Base-by-base conservation (phyloP, 805 yeast genomes). In the Kuraishia cidri region DNA sequence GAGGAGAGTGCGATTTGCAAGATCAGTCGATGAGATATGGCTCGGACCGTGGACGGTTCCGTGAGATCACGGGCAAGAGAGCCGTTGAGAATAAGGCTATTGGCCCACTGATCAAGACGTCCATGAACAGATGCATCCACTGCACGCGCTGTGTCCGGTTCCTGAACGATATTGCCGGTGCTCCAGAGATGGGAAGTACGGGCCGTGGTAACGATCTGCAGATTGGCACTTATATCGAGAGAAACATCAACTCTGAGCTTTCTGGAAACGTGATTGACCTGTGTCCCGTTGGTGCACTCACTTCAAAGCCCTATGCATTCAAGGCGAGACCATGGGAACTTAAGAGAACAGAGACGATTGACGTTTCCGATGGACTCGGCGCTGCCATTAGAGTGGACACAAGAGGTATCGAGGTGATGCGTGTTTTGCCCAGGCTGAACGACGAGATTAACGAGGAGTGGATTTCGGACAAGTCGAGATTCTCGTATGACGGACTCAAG, bases 151-250 rank as follows among this genome's bases (percentile, higher is more conserved):
- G 95, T 67, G 87, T 84, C 15, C 75, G 95, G 50, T 84, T 84
- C 61, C 66, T 87, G 67, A 84, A 85, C 58, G 94, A 84, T 52
- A 80, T 84, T 40, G 95, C 95, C 25, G 95, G 95, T 42, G 92
- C 94, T 25, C 86, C 94, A 12, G 95, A 85, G 59, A 73, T 84
- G 41, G 95, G 95, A 46, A 74, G 90, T 37, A 55, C 88, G 26
- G 95, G 94, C 40, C 79, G 95, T 60, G 95, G 95, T 50, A 84
- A 84, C 57, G 94, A 84, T 51, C 72, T 85, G 78, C 94, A 84
- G 63, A 84, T 84, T 50, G 95, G 95, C 44, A 84, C 94, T 20
- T 84, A 83, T 55, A 75, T 85, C 40, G 88, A 83, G 60, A 71
- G 87, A 61, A 83, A 83, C 57, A 72, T 84, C 50, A 81, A 83